Percentiles rank a stretch among this genome's conserved stretches.
These are phyloP conservation scores for Cerioporus squamosus DNA, from an alignment of 1,284 basidiomycete genomes.

Conservation along the genomic window DNA sequence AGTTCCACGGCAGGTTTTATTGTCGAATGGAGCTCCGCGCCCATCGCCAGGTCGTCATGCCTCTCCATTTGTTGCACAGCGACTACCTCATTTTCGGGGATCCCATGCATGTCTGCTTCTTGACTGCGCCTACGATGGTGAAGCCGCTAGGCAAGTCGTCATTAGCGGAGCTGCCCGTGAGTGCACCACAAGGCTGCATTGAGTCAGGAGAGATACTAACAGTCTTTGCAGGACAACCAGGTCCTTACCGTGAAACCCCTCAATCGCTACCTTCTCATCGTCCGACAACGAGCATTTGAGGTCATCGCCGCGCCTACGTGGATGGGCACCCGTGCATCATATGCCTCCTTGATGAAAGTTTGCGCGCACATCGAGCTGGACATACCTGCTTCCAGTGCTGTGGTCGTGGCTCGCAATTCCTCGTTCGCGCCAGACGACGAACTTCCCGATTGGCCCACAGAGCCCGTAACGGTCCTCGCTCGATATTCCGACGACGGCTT, in stretches of 20 bases:
- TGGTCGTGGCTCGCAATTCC: constrained; percentile 31
- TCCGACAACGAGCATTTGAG: constrained; percentile 34
- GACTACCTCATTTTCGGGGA: constrained; percentile 33
- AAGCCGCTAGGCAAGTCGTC: constrained; percentile 20
- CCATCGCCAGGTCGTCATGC: constrained; percentile 20
- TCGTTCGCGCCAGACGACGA: constrained; percentile 16
- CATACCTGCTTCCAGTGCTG: constrained; percentile 31
- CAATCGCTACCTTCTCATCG: constrained; percentile 34
- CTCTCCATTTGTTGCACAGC: constrained; percentile 30
- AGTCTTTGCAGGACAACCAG: constrained; percentile 21
- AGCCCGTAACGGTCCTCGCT: constrained; percentile 37
- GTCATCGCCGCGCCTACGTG: constrained; percentile 33
- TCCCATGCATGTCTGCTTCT: constrained; percentile 29
- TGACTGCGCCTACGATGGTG: constrained; percentile 17
- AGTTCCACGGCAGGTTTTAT: constrained; percentile 33
- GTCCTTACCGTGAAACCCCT: constrained; percentile 36
- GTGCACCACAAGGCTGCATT: neutral
- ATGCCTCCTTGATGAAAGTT: constrained; percentile 3
- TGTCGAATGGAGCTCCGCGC: constrained; percentile 23
- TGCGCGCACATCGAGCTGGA: constrained; percentile 28
- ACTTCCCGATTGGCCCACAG: constrained; percentile 32
- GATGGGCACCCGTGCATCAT: constrained; percentile 25
- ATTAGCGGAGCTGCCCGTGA: constrained; percentile 17
- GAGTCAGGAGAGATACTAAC: neutral
- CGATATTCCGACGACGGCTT: constrained; percentile 31